Evolutionary conservation across 2,329 filamentous ascomycete genomes (phyloP).

Genomic region (Cryphonectria naterciae): DNA sequence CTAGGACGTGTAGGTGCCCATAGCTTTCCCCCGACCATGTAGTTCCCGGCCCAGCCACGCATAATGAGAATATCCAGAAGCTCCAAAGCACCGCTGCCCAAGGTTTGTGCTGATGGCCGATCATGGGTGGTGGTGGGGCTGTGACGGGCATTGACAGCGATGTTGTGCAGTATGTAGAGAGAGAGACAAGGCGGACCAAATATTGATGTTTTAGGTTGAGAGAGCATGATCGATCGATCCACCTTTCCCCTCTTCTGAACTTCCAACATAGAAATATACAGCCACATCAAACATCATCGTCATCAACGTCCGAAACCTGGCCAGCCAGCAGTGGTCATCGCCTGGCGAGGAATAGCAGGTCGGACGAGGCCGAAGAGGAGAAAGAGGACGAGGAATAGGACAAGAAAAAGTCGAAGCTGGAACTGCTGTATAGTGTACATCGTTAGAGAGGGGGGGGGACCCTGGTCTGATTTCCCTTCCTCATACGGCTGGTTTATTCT

Average conservation of each 20-base stretch:
- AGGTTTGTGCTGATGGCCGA: neutral
- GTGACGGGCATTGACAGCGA: neutral
- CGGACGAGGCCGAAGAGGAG: neutral
- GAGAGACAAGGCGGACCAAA: neutral
- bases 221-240: slow-evolving; percentile 9
- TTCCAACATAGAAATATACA: neutral
- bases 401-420: neutral
- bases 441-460: neutral
- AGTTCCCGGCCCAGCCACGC: neutral
- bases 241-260: neutral
- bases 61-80: neutral
- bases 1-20: neutral
- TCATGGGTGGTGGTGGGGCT: neutral
- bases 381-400: neutral
- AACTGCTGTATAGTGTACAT: neutral
- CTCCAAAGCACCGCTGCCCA: neutral
- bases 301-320: neutral
- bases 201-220: slow-evolving; percentile 20
- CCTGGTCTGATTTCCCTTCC: slow-evolving; percentile 2
- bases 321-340: neutral
- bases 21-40: slow-evolving; percentile 10
- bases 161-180: neutral
- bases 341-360: neutral
- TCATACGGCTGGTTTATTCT: slow-evolving; percentile 17
- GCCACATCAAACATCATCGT: slow-evolving; percentile 4